Conservation (phyloP, 805 yeast species). For the Starmerella vitae region DNA sequence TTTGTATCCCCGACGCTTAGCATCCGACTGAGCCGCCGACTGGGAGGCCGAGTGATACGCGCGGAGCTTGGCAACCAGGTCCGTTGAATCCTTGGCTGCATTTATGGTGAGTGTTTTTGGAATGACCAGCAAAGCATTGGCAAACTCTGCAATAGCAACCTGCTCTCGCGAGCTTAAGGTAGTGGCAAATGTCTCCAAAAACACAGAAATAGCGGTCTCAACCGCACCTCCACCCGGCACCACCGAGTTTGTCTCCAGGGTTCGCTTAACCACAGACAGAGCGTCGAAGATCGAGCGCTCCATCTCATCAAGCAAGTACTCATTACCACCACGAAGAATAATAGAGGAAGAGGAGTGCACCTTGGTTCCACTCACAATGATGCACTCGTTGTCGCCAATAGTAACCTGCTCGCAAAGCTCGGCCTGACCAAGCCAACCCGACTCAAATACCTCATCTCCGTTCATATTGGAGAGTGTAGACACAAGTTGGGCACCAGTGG, state of each 20-base stretch:
- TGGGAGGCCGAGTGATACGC: constrained; percentile 95
- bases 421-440: constrained; percentile 74
- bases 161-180: constrained; percentile 97
- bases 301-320: constrained; percentile 94
- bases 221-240: constrained; percentile 99
- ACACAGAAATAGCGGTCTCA: constrained; percentile 88
- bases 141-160: constrained; percentile 95
- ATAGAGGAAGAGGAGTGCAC: constrained; percentile 87
- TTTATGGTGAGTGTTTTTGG: constrained; percentile 95
- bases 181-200: constrained; percentile 92
- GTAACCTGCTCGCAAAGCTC: constrained; percentile 81
- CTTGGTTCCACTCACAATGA: constrained; percentile 74
- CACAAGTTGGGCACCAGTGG: constrained; percentile 90
- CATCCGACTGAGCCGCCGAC: constrained; percentile 67
- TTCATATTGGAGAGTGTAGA: constrained; percentile 83
- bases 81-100: constrained; percentile 95
- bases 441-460: constrained; percentile 86
- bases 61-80: constrained; percentile 85
- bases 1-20: constrained; percentile 70
- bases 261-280: constrained; percentile 84
- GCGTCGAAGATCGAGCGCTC: constrained; percentile 95
- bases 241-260: constrained; percentile 82
- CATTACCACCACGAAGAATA: constrained; percentile 85
- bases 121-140: constrained; percentile 71
- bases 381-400: constrained; percentile 94